These are phyloP conservation scores for Blastobotrys peoriensis DNA, from an alignment of 805 yeast species.

Conservation along the genomic window DNA sequence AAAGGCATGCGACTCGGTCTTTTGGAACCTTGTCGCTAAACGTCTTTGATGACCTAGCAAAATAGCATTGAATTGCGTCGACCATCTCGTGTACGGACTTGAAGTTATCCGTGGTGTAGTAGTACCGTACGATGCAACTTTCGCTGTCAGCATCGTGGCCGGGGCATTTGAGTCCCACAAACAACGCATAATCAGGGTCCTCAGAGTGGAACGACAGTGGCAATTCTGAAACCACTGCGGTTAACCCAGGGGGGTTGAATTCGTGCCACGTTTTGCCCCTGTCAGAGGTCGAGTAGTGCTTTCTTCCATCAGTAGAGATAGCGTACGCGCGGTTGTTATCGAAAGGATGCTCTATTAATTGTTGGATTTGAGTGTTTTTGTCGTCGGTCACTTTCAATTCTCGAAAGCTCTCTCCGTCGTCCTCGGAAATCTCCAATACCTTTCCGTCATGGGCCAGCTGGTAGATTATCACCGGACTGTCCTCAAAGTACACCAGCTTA, in stretches of 20 bases:
- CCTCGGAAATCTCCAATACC: conserved; percentile 38
- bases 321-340: conserved; percentile 36
- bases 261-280: conserved; percentile 38
- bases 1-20: conserved; percentile 39
- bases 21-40: conserved; percentile 24
- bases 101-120: conserved; percentile 44
- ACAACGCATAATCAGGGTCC: conserved; percentile 33
- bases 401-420: conserved; percentile 42
- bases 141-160: conserved; percentile 17
- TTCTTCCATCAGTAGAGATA: conserved; percentile 26
- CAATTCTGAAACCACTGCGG: conserved; percentile 23
- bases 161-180: conserved; percentile 36
- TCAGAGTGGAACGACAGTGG: conserved; percentile 36
- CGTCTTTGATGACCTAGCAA: conserved; percentile 27
- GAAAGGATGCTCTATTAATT: conserved; percentile 35
- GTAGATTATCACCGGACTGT: conserved; percentile 27
- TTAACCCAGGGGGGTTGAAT: conserved; percentile 29
- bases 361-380: conserved; percentile 27
- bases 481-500: conserved; percentile 31
- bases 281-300: conserved; percentile 37
- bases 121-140: conserved; percentile 35
- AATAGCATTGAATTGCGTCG: conserved; percentile 29
- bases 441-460: conserved; percentile 18
- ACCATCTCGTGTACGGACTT: conserved; percentile 24
- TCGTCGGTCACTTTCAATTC: conserved; percentile 32